Conservation (phyloP, 208 protist genomes). For the Acanthamoeba quina region DNA sequence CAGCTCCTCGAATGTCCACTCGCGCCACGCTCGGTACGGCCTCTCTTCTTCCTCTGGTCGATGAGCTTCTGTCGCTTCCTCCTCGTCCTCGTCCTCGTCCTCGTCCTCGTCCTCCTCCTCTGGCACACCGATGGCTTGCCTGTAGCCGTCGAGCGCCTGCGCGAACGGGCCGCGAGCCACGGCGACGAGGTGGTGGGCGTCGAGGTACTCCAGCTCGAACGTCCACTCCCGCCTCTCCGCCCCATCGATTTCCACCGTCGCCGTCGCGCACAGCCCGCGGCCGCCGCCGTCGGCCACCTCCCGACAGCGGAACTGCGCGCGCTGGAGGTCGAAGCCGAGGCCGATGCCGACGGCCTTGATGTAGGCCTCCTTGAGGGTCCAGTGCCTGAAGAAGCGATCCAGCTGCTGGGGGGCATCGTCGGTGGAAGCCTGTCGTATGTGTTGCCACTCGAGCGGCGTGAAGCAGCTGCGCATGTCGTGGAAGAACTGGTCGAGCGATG, state of each 20-base stretch:
- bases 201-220: slow-evolving; percentile 52
- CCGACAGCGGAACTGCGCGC: slow-evolving; percentile 23
- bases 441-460: slow-evolving; percentile 28
- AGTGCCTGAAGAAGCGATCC: slow-evolving; percentile 46
- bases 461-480: slow-evolving; percentile 65
- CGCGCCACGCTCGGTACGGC: slow-evolving; percentile 26
- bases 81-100: neutral
- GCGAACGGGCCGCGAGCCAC: slow-evolving; percentile 47
- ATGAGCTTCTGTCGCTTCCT: too few species aligned
- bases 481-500: slow-evolving; percentile 23
- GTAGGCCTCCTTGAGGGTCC: slow-evolving; percentile 73
- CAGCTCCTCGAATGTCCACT: slow-evolving; percentile 43
- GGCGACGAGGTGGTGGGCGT: slow-evolving; percentile 56
- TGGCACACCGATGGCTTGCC: neutral
- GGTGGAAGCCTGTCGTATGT: neutral
- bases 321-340: slow-evolving; percentile 58
- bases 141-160: slow-evolving; percentile 32
- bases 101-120: neutral
- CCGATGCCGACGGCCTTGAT: slow-evolving; percentile 72
- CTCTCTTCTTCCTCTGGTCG: neutral
- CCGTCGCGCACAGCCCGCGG: neutral
- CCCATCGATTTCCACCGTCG: slow-evolving; percentile 25
- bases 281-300: neutral
- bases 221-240: slow-evolving; percentile 31
- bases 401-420: neutral